Evolutionary conservation across 2,329 filamentous ascomycete genomes (phyloP).

Genomic region (Ascochyta koolunga): DNA sequence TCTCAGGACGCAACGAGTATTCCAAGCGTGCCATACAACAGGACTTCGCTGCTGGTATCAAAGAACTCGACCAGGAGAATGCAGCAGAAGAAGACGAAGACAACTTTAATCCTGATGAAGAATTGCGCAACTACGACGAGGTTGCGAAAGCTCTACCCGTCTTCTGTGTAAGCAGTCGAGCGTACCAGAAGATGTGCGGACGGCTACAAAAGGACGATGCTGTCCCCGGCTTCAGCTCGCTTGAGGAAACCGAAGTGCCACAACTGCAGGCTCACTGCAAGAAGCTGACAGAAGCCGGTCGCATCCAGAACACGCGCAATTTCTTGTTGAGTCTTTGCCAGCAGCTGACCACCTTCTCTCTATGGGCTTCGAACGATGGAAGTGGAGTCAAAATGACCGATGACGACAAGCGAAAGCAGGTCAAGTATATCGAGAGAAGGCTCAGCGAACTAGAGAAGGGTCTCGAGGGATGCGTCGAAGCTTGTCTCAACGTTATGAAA

Average conservation of each 20-base stretch:
- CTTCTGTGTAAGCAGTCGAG: slow-evolving; percentile 68
- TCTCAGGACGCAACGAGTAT: slow-evolving; percentile 63
- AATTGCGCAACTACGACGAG: slow-evolving; percentile 63
- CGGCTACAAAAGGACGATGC: slow-evolving; percentile 59
- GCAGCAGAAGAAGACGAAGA: slow-evolving; percentile 60
- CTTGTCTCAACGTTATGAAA: slow-evolving; percentile 49
- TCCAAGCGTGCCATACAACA: slow-evolving; percentile 60
- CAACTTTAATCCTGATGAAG: slow-evolving; percentile 61
- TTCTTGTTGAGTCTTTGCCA: slow-evolving; percentile 61
- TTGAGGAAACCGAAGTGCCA: slow-evolving; percentile 63
- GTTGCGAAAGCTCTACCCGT: slow-evolving; percentile 64
- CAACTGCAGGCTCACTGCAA: slow-evolving; percentile 64
- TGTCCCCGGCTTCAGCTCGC: slow-evolving; percentile 59
- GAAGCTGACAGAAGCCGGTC: slow-evolving; percentile 60
- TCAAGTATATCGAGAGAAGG: slow-evolving; percentile 46
- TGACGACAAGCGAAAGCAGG: slow-evolving; percentile 49
- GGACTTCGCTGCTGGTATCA: slow-evolving; percentile 66
- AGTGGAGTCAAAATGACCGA: slow-evolving; percentile 50
- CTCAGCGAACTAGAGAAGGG: slow-evolving; percentile 50
- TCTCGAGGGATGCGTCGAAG: slow-evolving; percentile 50
- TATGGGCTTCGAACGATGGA: slow-evolving; percentile 58
- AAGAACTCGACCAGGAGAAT: slow-evolving; percentile 64
- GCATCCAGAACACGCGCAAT: slow-evolving; percentile 51
- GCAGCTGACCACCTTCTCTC: slow-evolving; percentile 58
- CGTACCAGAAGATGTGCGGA: slow-evolving; percentile 67